Evolutionary conservation across 31 red algal species (phyloP), one percentile per base, ranked within the genome.

Genomic region (Asparagopsis taxiformis): DNA sequence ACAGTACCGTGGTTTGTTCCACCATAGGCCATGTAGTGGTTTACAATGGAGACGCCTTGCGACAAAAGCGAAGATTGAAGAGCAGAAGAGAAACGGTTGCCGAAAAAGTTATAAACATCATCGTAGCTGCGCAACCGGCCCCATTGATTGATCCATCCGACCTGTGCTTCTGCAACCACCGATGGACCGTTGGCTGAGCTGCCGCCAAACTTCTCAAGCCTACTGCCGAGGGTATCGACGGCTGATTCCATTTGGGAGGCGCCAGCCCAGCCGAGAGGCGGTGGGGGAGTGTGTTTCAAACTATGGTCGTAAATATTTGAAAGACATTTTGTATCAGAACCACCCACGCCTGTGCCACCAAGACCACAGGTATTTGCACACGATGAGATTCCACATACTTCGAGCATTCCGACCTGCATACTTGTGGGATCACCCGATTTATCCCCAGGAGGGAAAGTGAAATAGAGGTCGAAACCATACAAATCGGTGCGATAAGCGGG

Each of bases 91-190:
- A 85, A 85, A 26, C 70, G 59, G 3, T 90, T 77, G 26, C 92
- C 92, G 83, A 95, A 95, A 67, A 91, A 95, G 54, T 73, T 84
- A 59, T 89, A 95, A 16, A 91, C 68, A 58, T 95, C 92, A 64
- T 95, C 92, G 74, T 95, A 95, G 16, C 66, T 80, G 51, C 92
- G 80, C 35, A 71, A 68, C 31, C 85, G 62, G 4, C 77, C 92
- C 92, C 92, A 95, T 44, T 95, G 92, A 68, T 95, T 95, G 52
- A 91, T 91, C 90, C 90, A 87, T 22, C 93, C 93, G 1, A 90
- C 93, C 57, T 96, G 93, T 5, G 79, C 53, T 54, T 96, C 93
- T 52, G 87, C 87, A 28, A 80, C 64, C 23, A 96, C 53, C 3
- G 77, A 37, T 7, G 93, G 93, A 16, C 65, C 93, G 51, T 55